Evolutionary conservation across 208 protist species (phyloP).

Genomic region (Tritrichomonas foetus): DNA sequence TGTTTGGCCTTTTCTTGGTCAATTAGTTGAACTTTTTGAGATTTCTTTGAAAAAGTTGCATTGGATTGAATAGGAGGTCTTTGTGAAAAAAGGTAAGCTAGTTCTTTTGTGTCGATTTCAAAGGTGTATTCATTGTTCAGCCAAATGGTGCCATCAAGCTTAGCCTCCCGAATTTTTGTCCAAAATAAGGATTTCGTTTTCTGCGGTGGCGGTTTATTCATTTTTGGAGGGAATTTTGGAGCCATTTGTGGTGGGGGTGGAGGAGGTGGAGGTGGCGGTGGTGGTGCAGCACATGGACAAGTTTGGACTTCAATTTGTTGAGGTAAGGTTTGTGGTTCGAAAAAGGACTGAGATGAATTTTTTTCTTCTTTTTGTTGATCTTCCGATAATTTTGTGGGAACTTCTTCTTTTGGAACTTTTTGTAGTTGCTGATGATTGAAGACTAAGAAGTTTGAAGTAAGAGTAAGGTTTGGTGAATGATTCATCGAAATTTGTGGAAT

Average conservation of each 20-base stretch:
- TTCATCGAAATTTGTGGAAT: no score
- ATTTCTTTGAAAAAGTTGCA: neutral
- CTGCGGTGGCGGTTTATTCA: neutral
- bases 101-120: neutral
- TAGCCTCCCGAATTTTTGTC: neutral
- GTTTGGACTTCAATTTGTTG: neutral
- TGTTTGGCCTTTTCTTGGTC: neutral
- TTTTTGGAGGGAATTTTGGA: neutral
- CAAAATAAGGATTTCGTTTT: neutral
- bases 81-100: neutral
- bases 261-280: neutral
- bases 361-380: no score
- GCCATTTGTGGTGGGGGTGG: neutral
- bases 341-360: no score
- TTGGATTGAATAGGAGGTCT: neutral
- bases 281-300: neutral
- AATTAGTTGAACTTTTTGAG: neutral
- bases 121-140: neutral
- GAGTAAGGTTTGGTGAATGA: no score
- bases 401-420: no score
- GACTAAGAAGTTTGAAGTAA: no score
- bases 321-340: no score
- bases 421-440: no score
- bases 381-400: no score
- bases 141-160: neutral